phyloP scores from a whole-genome alignment of 768 basidiomycete species.

The Boletus rubescentipes region DNA sequence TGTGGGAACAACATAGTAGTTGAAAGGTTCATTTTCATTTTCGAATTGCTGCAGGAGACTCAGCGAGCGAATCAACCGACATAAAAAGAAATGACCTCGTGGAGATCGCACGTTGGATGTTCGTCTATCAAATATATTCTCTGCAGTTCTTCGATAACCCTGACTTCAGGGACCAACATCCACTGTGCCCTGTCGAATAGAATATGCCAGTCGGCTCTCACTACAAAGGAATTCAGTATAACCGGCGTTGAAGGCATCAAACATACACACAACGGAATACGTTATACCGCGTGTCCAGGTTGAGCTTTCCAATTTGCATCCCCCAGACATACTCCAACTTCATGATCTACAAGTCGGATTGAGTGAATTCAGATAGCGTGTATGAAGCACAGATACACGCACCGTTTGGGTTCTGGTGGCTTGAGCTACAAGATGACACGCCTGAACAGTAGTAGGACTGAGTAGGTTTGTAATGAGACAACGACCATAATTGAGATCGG shows the following conservation, averaged over 20 bases:
- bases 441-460: not conserved
- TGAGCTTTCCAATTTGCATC: not conserved
- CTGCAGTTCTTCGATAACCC: not conserved
- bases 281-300: not conserved
- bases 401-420: not conserved
- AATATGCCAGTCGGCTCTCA: not conserved
- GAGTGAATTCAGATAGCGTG: not conserved
- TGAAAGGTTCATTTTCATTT: not conserved
- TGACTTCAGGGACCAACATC: not conserved
- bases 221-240: not conserved
- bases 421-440: not conserved
- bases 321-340: slow-evolving; percentile 3
- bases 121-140: not conserved
- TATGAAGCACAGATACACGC: not conserved
- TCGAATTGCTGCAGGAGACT: not conserved
- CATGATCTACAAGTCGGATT: not conserved
- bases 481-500: too few relatives aligned
- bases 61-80: not conserved
- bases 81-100: too few relatives aligned
- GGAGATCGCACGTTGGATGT: not conserved
- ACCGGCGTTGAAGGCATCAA: not conserved
- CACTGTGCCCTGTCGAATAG: not conserved
- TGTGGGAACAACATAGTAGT: not conserved
- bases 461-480: too few relatives aligned
- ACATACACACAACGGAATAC: not conserved